These are phyloP conservation scores for Cenchrus americanus DNA, from an alignment of 176 grass and related monocot species.

Conservation along the genomic window DNA sequence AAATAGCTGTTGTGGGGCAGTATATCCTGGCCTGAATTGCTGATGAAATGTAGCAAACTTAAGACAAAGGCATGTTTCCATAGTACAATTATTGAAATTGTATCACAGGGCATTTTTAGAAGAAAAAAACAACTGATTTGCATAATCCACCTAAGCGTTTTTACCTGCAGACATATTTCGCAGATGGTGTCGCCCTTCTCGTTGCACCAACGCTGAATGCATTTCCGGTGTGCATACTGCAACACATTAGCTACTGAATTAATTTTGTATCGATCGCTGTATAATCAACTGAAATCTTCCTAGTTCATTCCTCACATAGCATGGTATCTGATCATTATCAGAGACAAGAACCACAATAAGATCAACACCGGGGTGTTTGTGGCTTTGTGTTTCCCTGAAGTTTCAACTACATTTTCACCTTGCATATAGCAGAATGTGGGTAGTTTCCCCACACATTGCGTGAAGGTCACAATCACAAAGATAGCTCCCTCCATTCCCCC, in stretches of 20 bases:
- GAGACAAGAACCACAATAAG: slow-evolving; percentile 8
- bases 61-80: slow-evolving; percentile 26
- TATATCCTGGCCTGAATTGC: slow-evolving; percentile 95
- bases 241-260: slow-evolving; percentile 29
- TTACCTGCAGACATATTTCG: slow-evolving; percentile 96
- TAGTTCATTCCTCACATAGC: background rate
- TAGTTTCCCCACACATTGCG: slow-evolving; percentile 26
- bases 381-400: slow-evolving; percentile 30
- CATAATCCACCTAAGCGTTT: background rate
- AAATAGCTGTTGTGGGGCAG: slow-evolving; percentile 76
- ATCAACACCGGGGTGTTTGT: background rate
- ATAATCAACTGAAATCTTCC: slow-evolving; percentile 9
- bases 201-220: slow-evolving; percentile 91
- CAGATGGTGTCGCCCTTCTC: slow-evolving; percentile 92
- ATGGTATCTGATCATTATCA: slow-evolving; percentile 10
- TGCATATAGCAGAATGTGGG: slow-evolving; percentile 12
- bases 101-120: slow-evolving; percentile 4
- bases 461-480: slow-evolving; percentile 31
- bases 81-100: background rate
- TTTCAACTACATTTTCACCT: slow-evolving; percentile 24
- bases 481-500: background rate
- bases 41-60: slow-evolving; percentile 46
- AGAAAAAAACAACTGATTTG: background rate
- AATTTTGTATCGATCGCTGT: background rate
- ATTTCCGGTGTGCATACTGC: slow-evolving; percentile 90